Evolutionary conservation across 83 land plant genomes (phyloP).

Genomic region (Larix sibirica): DNA sequence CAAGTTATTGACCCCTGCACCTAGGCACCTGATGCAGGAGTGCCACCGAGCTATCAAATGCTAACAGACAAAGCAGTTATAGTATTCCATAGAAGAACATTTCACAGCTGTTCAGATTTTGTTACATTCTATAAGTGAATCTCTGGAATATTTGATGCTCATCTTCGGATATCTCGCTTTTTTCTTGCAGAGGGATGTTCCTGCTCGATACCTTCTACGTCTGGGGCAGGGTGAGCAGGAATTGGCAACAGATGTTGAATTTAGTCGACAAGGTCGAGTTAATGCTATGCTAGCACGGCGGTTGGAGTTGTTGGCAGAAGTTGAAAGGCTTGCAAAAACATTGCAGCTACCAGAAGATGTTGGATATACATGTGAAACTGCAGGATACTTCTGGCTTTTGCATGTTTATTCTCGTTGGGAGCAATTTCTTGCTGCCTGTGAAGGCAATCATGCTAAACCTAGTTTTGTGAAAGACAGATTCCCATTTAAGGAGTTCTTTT

Average conservation of each 20-base stretch:
- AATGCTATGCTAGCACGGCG: constrained; percentile 98
- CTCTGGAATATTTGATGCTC: background rate
- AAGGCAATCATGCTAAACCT: constrained; percentile 62
- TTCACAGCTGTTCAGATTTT: background rate
- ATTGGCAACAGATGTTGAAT: constrained; percentile 90
- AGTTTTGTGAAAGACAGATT: constrained; percentile 85
- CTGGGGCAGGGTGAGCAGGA: constrained; percentile 99
- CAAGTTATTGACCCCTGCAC: no score
- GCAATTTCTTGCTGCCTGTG: constrained; percentile 86
- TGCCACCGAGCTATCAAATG: no score
- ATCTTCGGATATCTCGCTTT: background rate
- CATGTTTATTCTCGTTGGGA: constrained; percentile 99
- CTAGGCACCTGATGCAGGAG: no score
- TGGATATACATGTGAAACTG: constrained; percentile 98
- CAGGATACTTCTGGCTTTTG: constrained; percentile 95
- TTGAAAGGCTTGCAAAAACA: constrained; percentile 91
- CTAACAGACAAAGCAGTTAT: background rate
- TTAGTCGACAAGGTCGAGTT: constrained; percentile 98
- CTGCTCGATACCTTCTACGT: constrained; percentile 93
- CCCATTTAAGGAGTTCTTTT: constrained; percentile 91
- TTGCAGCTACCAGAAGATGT: constrained; percentile 93
- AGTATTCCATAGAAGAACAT: background rate
- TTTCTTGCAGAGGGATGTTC: constrained; percentile 90
- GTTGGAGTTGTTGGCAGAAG: constrained; percentile 87
- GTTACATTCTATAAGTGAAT: background rate